Evolutionary conservation across 805 yeast genomes (phyloP).

Genomic region (Kregervanrija pseudodelftensis): DNA sequence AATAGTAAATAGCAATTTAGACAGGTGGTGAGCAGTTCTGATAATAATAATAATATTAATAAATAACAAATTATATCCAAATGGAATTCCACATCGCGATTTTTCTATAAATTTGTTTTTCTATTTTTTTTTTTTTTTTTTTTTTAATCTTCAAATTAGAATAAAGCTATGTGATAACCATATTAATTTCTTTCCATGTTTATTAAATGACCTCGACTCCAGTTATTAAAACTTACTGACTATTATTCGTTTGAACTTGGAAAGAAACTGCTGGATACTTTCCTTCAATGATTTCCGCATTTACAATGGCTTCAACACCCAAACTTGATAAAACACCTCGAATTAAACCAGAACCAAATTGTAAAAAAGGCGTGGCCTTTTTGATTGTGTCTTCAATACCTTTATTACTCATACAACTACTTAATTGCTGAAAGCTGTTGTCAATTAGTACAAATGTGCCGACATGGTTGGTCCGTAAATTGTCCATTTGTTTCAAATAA

Average conservation of each 20-base stretch:
- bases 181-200: too few relatives aligned
- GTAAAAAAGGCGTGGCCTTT: constrained; percentile 44
- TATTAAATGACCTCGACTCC: too few relatives aligned
- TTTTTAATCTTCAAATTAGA: too few relatives aligned
- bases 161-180: too few relatives aligned
- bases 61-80: too few relatives aligned
- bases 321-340: constrained; percentile 64
- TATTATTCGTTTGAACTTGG: constrained; percentile 49
- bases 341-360: constrained; percentile 72
- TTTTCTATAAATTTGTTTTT: too few relatives aligned
- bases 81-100: too few relatives aligned
- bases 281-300: constrained; percentile 45
- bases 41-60: too few relatives aligned
- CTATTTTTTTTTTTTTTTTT: too few relatives aligned
- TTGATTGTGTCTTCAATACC: constrained; percentile 38
- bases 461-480: constrained; percentile 84
- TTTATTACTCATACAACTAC: constrained; percentile 39
- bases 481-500: constrained; percentile 84
- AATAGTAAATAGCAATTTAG: too few relatives aligned
- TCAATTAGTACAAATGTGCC: constrained; percentile 79
- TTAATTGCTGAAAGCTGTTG: constrained; percentile 48
- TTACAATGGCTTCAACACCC: constrained; percentile 62
- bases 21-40: too few relatives aligned
- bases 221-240: too few relatives aligned
- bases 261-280: constrained; percentile 65